Evolutionary conservation across 2,329 filamentous ascomycete genomes (phyloP), one percentile per base, ranked within the genome.

Genomic region (Exophiala sp.): DNA sequence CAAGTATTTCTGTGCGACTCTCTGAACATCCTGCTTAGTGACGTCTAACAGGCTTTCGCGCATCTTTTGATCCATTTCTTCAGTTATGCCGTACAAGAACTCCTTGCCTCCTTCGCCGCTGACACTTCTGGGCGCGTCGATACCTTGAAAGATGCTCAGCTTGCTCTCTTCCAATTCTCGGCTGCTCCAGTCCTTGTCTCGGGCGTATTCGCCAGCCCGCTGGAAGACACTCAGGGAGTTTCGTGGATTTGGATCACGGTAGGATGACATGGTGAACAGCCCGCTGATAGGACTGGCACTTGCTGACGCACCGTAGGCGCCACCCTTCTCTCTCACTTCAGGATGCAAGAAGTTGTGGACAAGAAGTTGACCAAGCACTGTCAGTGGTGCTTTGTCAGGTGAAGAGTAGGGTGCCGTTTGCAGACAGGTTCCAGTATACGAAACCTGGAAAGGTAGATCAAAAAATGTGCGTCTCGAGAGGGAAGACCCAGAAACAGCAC

Each of bases 281-380:
- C 91, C 92, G 62, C 89, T 87, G 6, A 96, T 75, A 0, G 87
- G 83, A 20, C 85, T 84, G 41, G 88, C 86, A 68, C 90, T 92
- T 1, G 94, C 92, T 11, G 91, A 91, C 18, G 90, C 94, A 41
- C 94, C 94, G 63, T 99, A 99, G 0, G 94, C 94, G 35, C 94
- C 94, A 32, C 94, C 94, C 72, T 97, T 97, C 69, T 99, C 94
- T 51, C 94, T 88, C 62, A 99, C 96, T 71, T 97, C 94, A 63
- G 95, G 92, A 68, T 99, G 94, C 24, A 99, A 79, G 67, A 96
- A 89, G 72, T 96, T 96, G 75, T 99, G 92, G 0, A 92, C 97
- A 32, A 99, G 81, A 14, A 99, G 83, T 69, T 96, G 90, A 10
- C 91, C 85, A 18, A 99, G 83, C 38, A 97, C 87, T 65, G 92